phyloP scores from a whole-genome alignment of 2,329 filamentous ascomycete genomes.

The Zasmidium citrigriseum region DNA sequence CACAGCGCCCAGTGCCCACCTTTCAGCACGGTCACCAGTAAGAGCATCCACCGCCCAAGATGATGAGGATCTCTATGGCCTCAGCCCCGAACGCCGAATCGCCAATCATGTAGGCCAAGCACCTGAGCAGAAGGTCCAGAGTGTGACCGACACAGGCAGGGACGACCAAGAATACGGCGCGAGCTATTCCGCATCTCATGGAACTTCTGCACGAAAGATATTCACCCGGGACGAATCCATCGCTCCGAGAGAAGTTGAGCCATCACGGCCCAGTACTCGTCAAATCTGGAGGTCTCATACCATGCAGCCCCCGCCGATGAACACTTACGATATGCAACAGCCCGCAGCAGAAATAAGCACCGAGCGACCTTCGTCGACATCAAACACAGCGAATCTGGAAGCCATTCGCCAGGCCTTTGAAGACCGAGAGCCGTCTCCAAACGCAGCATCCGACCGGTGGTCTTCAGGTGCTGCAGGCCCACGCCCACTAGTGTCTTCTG shows the following conservation, averaged over 20 bases:
- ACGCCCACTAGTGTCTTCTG: conserved; percentile 1
- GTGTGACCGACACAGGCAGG: not conserved
- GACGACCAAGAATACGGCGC: too few relatives aligned
- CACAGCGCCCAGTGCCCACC: too few relatives aligned
- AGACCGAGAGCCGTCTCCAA: conserved; percentile 1
- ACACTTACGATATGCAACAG: conserved; percentile 9
- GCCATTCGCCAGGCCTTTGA: conserved; percentile 12
- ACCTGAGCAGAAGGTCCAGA: too few relatives aligned
- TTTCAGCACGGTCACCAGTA: not conserved
- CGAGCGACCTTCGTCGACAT: conserved; percentile 16
- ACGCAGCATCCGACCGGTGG: not conserved
- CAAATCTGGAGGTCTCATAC: conserved; percentile 9
- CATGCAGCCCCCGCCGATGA: conserved; percentile 14
- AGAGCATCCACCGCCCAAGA: not conserved
- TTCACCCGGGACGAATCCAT: not conserved
- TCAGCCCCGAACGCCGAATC: not conserved
- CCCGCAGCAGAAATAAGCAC: conserved; percentile 1
- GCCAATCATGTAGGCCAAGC: too few relatives aligned
- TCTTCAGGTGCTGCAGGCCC: conserved; percentile 8
- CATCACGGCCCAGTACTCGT: not conserved
- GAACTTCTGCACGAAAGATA: not conserved
- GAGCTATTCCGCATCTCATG: not conserved
- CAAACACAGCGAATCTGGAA: conserved; percentile 11
- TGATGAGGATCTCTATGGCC: not conserved
- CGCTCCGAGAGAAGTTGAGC: not conserved